Base-by-base conservation (phyloP, 306 rosid genomes). In the Medicago arabica region DNA sequence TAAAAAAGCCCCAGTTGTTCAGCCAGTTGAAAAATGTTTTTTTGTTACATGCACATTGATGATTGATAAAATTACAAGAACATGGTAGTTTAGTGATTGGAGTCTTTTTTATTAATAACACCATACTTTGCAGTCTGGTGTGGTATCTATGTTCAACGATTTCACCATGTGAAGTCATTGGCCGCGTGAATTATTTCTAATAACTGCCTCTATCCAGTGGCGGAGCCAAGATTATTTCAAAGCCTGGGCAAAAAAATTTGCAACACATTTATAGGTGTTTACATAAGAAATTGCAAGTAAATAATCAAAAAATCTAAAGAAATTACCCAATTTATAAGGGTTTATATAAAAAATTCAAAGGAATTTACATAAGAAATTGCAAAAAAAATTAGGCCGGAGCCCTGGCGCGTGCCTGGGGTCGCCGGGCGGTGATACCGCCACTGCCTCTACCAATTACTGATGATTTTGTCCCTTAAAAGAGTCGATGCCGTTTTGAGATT, bases 111-210 rank as follows among this genome's bases (percentile, higher is more conserved):
- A 66, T 49, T 53, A 21, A 19, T 59, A 72, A 3, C 36, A 28
- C 59, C 43, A 34, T 72, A 63, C 65, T 50, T 51, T 58, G 69
- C 40, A 12, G 60, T 44, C 19, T 74, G 59, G 15, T 67, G 62
- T 23, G 67, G 47, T 60, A 16, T 77, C 34, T 67, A 34, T 60
- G 69, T 69, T 49, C 57, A 13, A 61, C 7, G 16, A 6, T 54
- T 76, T 50, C 3, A 38, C 58, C 71, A 58, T 50, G 67, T 49
- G 63, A 76, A 64, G 75, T 71, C 71, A 76, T 74, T 71, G 63
- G 17, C 63, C 23, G 34, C 25, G 47, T 71, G 18, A 51, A 18
- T 55, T 46, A 54, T 81, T 66, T 68, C 69, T 55, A n/a, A n/a
- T n/a, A n/a, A n/a, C n/a, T n/a, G n/a, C n/a, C n/a, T n/a, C n/a